Conservation (phyloP, 2,329 filamentous ascomycete genomes). For the Chaetomiaceae sp. region DNA sequence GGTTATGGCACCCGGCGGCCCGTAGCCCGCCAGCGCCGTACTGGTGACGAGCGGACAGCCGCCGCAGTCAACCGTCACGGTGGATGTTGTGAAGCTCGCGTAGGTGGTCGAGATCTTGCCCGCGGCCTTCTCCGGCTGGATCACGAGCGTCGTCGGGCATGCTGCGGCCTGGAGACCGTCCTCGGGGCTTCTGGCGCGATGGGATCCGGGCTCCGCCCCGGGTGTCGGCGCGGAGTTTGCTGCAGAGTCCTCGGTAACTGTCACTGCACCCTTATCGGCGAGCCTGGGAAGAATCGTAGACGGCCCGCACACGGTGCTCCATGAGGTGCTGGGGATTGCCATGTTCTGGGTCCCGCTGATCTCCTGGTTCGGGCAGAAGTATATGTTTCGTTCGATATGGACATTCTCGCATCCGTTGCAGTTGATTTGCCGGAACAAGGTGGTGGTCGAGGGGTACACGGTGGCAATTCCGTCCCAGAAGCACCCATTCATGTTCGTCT, state of each 20-base stretch:
- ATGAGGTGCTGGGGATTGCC: slow-evolving; percentile 26
- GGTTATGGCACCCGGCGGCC: slow-evolving; percentile 22
- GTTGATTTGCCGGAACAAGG: slow-evolving; percentile 26
- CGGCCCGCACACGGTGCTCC: slow-evolving; percentile 28
- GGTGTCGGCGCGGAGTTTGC: slow-evolving; percentile 2
- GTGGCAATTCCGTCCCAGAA: slow-evolving; percentile 28
- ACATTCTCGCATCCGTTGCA: slow-evolving; percentile 32
- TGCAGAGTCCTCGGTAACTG: too few species aligned
- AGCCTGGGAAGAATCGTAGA: slow-evolving; percentile 3
- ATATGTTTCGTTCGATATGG: slow-evolving; percentile 20
- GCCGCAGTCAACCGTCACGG: slow-evolving; percentile 20
- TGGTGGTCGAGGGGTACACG: slow-evolving; percentile 28
- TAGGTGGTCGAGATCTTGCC: slow-evolving; percentile 24
- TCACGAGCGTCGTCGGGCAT: slow-evolving; percentile 25
- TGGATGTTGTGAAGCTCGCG: slow-evolving; percentile 21
- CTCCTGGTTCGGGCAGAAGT: slow-evolving; percentile 27
- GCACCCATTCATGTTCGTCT: slow-evolving; percentile 28
- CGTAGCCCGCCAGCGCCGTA: slow-evolving; percentile 26
- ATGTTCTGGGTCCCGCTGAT: slow-evolving; percentile 22
- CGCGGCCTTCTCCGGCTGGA: slow-evolving; percentile 22
- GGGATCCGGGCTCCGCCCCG: not conserved
- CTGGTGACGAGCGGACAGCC: slow-evolving; percentile 23
- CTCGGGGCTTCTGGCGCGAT: not conserved
- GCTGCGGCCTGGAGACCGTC: not conserved
- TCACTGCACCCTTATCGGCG: not conserved